Evolutionary conservation across 768 basidiomycete species (phyloP).

Genomic region (Gautieria morchelliformis): DNA sequence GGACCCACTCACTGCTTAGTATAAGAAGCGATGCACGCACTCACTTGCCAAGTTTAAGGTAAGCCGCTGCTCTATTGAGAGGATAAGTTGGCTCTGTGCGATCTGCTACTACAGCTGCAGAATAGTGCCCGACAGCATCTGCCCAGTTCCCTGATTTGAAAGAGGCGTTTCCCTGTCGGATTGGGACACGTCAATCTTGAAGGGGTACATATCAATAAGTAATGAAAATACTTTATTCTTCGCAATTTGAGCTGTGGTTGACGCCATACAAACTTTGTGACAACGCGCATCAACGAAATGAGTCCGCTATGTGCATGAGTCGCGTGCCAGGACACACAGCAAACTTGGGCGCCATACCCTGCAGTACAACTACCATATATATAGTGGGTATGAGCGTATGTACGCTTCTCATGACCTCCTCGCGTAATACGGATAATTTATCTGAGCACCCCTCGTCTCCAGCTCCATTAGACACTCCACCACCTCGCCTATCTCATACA

Average conservation of each 20-base stretch:
- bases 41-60: slow-evolving; percentile 92
- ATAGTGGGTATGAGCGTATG: slow-evolving; percentile 1
- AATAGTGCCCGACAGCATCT: slow-evolving; percentile 78
- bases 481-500: slow-evolving; percentile 53
- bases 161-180: slow-evolving; percentile 67
- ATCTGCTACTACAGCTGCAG: slow-evolving; percentile 67
- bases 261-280: not conserved
- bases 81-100: slow-evolving; percentile 64
- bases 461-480: slow-evolving; percentile 12
- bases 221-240: slow-evolving; percentile 1
- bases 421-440: not conserved
- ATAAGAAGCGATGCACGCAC: slow-evolving; percentile 24
- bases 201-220: not conserved
- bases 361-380: not conserved
- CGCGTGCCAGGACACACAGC: too few relatives aligned
- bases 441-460: not conserved
- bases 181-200: not conserved
- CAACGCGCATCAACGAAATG: too few relatives aligned
- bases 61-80: slow-evolving; percentile 84
- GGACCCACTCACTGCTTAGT: not conserved
- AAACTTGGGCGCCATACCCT: not conserved
- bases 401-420: slow-evolving; percentile 3
- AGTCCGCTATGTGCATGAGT: too few relatives aligned
- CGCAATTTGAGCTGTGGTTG: slow-evolving; percentile 3
- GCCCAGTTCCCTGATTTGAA: slow-evolving; percentile 78